phyloP scores from a whole-genome alignment of 768 basidiomycete species.

The Mycena chlorophos region DNA sequence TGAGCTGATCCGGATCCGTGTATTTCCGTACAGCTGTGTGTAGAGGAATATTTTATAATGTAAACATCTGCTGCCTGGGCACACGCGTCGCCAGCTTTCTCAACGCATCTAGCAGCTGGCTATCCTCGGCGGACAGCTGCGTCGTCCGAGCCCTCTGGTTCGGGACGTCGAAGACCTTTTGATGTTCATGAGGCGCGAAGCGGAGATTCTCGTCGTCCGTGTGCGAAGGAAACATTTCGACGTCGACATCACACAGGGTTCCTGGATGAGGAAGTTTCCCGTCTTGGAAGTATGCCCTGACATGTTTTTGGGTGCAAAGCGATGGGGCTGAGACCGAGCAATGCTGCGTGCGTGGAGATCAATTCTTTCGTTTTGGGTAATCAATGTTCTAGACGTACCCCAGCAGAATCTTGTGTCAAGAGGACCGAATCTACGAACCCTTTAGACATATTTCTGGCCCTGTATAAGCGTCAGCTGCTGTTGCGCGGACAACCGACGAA shows the following conservation, averaged over 20 bases:
- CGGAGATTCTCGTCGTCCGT: neutral
- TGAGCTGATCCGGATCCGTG: neutral
- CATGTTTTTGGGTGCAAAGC: slow-evolving; percentile 27
- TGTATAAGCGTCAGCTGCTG: neutral
- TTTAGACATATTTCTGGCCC: slow-evolving; percentile 16
- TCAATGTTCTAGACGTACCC: neutral
- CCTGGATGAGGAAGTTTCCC: slow-evolving; percentile 42
- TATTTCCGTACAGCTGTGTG: neutral
- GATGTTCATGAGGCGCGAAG: neutral
- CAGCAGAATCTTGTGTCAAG: slow-evolving; percentile 6
- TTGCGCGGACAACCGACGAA: neutral
- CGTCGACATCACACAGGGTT: slow-evolving; percentile 39
- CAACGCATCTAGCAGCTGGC: neutral
- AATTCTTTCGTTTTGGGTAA: neutral
- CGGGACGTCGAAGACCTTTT: neutral
- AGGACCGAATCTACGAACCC: slow-evolving; percentile 14
- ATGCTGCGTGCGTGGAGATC: slow-evolving; percentile 17
- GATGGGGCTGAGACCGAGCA: slow-evolving; percentile 24
- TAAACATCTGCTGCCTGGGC: neutral
- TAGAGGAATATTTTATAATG: neutral
- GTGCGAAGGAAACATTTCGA: neutral
- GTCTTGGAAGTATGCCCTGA: slow-evolving; percentile 41
- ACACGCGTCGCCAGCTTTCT: neutral
- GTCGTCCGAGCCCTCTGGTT: neutral
- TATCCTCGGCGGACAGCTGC: neutral